Evolutionary conservation across 305 asterid genomes (phyloP).

Genomic region (Fraxinus sp.): DNA sequence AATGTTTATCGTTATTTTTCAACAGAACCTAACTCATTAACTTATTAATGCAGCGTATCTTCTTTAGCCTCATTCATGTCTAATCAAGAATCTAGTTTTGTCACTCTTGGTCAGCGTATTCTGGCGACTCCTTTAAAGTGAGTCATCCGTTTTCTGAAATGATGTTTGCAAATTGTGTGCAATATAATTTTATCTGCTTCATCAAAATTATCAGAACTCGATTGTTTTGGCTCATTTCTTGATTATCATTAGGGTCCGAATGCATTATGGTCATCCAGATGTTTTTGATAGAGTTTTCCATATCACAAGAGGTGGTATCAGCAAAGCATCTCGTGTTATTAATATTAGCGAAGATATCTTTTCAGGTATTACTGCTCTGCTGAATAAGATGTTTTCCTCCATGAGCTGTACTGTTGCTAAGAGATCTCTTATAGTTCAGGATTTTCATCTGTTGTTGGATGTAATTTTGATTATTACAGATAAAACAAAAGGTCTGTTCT

Average conservation of each 20-base stretch:
- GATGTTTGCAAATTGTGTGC: conserved; percentile 11
- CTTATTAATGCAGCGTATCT: conserved; percentile 73
- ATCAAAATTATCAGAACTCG: background rate
- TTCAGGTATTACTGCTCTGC: conserved; percentile 54
- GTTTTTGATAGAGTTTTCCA: conserved; percentile 96
- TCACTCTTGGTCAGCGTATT: conserved; percentile 98
- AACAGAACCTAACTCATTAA: conserved; percentile 26
- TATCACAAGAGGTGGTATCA: conserved; percentile 94
- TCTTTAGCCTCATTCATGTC: conserved; percentile 97
- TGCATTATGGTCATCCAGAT: conserved; percentile 99
- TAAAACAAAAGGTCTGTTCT: background rate
- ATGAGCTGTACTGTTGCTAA: conserved; percentile 7
- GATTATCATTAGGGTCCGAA: conserved; percentile 75
- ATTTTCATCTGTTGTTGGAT: background rate
- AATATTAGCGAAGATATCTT: conserved; percentile 94
- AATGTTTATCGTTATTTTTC: conserved; percentile 5
- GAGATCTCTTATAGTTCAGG: conserved; percentile 12
- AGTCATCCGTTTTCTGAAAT: conserved; percentile 37
- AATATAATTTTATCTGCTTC: conserved; percentile 13
- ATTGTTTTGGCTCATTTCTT: conserved; percentile 22
- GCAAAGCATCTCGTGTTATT: conserved; percentile 94
- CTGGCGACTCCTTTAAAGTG: conserved; percentile 89
- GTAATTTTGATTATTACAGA: background rate
- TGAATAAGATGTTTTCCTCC: conserved; percentile 13
- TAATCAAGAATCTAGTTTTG: conserved; percentile 94